Base-by-base conservation (phyloP, 129 eudicot genomes). In the Tagetes patula region DNA sequence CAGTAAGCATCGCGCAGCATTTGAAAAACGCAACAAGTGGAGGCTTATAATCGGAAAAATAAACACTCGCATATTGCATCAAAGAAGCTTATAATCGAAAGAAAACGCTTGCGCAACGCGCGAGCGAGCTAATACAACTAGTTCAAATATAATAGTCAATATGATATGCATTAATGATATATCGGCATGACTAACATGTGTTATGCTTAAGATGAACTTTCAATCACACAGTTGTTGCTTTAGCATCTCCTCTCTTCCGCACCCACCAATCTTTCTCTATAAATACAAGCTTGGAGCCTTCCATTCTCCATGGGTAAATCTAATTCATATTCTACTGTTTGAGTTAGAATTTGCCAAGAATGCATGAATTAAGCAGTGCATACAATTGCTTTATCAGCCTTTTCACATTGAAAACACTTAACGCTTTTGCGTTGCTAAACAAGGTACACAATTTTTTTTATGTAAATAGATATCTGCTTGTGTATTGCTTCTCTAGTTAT, bases 371-470 rank as follows among this genome's bases (percentile, higher is more conserved):
- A 76, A 74, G 41, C 77, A 54, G 13, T 69, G 11, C 43, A 59
- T 80, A 39, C 11, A n/a, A 4, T 53, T 74, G 75, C 80, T 80
- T 42, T 34, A 70, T n/a, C 61, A 61, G 31, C 80, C 80, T 32
- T 70, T n/a, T 61, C 72, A 4, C 8, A 64, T 47, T 53, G 80
- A 69, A 55, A 75, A 75, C 36, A 80, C 80, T 45, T 73, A 75
- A 75, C 36, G 84, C 80, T 45, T 73, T 75, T 42, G 61, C 67
- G 0, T 4, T 80, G 30, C 56, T 69, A 68, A 74, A 52, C 62
- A 80, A 75, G 84, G 80, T 20, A 14, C 9, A 14, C 1, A 53
- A 13, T 0, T 53, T 8, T 53, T 13, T 79, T 47, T 62, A 31
- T 20, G 27, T 62, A 38, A 6, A n/a, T 12, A 13, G 1, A 13